These are phyloP conservation scores for Fibroporia radiculosa DNA, from an alignment of 768 basidiomycete species.

Conservation along the genomic window DNA sequence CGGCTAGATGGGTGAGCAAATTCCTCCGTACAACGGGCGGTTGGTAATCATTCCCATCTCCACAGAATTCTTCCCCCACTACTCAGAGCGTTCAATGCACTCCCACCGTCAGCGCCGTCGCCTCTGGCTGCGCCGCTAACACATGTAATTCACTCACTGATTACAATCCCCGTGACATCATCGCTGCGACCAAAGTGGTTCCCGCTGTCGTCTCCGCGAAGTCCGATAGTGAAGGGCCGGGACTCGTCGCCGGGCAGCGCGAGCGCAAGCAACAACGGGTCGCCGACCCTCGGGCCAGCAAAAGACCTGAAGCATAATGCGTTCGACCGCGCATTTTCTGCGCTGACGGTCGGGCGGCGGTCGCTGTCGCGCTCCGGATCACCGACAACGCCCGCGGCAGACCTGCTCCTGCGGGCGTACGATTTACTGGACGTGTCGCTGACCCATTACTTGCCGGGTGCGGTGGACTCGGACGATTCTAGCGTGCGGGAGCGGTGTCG, in stretches of 20 bases:
- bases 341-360: constrained; percentile 44
- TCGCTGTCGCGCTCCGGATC: constrained; percentile 30
- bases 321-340: constrained; percentile 52
- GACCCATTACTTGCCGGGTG: constrained; percentile 59
- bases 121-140: constrained; percentile 69
- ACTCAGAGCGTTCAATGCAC: constrained; percentile 59
- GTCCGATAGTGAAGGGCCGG: constrained; percentile 22
- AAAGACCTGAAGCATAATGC: constrained; percentile 23
- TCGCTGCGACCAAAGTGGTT: constrained; percentile 59
- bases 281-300: constrained; percentile 15
- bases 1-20: constrained; percentile 68
- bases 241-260: constrained; percentile 29
- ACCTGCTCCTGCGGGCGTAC: constrained; percentile 57
- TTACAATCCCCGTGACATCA: constrained; percentile 64
- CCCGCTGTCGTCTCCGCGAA: constrained; percentile 28
- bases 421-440: constrained; percentile 58
- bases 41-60: too few species aligned
- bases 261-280: constrained; percentile 14
- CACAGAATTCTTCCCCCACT: constrained; percentile 63
- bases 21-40: too few species aligned
- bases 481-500: constrained; percentile 46
- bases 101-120: constrained; percentile 50
- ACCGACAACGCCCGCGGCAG: constrained; percentile 33
- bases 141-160: constrained; percentile 75
- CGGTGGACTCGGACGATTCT: constrained; percentile 54